Conservation (phyloP, 208 protist genomes). For the Crithidia thermophila region DNA sequence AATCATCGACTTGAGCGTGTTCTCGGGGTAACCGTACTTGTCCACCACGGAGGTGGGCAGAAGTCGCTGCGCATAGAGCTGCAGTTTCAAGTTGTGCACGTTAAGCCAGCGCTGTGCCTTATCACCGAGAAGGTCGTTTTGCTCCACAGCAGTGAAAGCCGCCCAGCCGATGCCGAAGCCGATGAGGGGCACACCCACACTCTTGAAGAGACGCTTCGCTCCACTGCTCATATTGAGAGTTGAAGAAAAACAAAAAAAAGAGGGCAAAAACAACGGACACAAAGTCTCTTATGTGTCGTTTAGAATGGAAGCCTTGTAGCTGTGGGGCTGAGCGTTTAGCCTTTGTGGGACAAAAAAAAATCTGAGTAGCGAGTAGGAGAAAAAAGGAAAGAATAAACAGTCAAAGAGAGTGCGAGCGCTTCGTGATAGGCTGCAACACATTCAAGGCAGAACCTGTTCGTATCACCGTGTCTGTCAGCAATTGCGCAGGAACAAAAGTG, state of each 20-base stretch:
- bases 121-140: slow-evolving; percentile 43
- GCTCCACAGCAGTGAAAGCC: slow-evolving; percentile 48
- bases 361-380: too few relatives aligned
- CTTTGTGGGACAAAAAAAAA: too few relatives aligned
- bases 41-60: slow-evolving; percentile 54
- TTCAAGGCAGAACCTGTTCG: too few relatives aligned
- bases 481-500: too few relatives aligned
- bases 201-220: slow-evolving; percentile 18
- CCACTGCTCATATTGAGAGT: slow-evolving; percentile 2
- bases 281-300: too few relatives aligned
- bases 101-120: slow-evolving; percentile 46
- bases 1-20: slow-evolving; percentile 56
- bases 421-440: too few relatives aligned
- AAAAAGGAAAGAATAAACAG: too few relatives aligned
- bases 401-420: too few relatives aligned
- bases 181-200: slow-evolving; percentile 36
- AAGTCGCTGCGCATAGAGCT: slow-evolving; percentile 51
- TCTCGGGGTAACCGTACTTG: slow-evolving; percentile 59
- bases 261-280: neutral
- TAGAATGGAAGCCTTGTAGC: too few relatives aligned
- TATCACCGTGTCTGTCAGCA: too few relatives aligned
- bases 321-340: too few relatives aligned
- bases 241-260: slow-evolving; percentile 8
- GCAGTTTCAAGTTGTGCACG: slow-evolving; percentile 63
- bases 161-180: slow-evolving; percentile 77